Evolutionary conservation across 352 stramenopile species (phyloP).

Genomic region (Phytophthora uliginosa): DNA sequence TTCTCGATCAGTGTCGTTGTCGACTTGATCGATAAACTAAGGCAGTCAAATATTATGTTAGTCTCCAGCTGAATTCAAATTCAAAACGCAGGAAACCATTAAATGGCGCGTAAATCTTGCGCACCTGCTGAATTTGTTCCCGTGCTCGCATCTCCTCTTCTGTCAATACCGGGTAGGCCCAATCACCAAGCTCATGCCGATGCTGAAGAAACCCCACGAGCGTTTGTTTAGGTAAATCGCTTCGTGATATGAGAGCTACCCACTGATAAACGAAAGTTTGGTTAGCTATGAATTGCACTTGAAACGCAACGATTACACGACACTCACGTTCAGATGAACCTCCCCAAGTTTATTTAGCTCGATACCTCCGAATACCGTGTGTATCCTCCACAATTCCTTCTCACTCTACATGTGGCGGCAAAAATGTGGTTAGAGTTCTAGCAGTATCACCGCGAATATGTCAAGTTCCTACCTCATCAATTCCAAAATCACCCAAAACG

Average conservation of each 20-base stretch:
- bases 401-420: conserved; percentile 12
- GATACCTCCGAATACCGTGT: conserved; percentile 59
- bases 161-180: conserved; percentile 57
- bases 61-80: neutral
- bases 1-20: conserved; percentile 1
- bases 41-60: neutral
- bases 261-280: conserved; percentile 38
- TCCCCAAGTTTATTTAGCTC: conserved; percentile 58
- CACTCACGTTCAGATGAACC: conserved; percentile 60
- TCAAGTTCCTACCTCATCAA: conserved; percentile 46
- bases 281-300: neutral
- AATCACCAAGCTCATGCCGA: conserved; percentile 68
- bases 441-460: neutral
- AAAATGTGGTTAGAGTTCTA: neutral
- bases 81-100: neutral
- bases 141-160: conserved; percentile 47
- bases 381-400: conserved; percentile 38
- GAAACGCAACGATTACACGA: neutral
- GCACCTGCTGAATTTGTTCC: conserved; percentile 47
- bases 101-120: neutral
- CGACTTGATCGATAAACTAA: conserved; percentile 32
- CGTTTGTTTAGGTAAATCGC: conserved; percentile 37
- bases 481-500: conserved; percentile 25
- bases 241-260: conserved; percentile 57
- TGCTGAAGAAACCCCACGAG: conserved; percentile 48